These are phyloP conservation scores for Bacidia rubella DNA, from an alignment of 495 filamentous ascomycete species.

Conservation along the genomic window DNA sequence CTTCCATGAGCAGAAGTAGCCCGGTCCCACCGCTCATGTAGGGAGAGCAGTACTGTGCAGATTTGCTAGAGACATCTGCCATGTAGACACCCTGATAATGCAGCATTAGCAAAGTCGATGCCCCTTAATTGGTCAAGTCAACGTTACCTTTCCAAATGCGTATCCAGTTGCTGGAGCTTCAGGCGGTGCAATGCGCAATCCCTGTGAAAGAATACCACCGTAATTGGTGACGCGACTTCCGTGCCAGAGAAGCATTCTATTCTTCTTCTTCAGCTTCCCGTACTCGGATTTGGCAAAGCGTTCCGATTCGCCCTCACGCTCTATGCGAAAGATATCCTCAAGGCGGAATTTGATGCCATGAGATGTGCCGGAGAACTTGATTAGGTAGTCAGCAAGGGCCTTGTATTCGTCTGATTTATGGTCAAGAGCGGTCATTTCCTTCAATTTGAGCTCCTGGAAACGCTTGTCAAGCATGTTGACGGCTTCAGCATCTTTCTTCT, in stretches of 20 bases:
- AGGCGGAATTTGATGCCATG: slow-evolving; percentile 34
- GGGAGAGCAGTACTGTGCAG: slow-evolving; percentile 60
- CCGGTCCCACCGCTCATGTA: slow-evolving; percentile 43
- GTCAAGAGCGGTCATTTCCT: slow-evolving; percentile 61
- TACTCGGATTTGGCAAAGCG: slow-evolving; percentile 47
- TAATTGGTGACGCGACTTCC: slow-evolving; percentile 61
- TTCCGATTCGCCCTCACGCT: slow-evolving; percentile 57
- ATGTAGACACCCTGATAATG: slow-evolving; percentile 56
- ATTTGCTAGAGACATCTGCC: slow-evolving; percentile 69
- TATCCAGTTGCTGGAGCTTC: slow-evolving; percentile 69
- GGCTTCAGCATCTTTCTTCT: slow-evolving; percentile 13
- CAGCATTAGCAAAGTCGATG: neutral
- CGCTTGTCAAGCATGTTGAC: slow-evolving; percentile 52
- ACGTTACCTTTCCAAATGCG: slow-evolving; percentile 54
- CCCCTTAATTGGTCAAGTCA: neutral
- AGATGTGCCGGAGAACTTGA: slow-evolving; percentile 44
- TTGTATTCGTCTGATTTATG: slow-evolving; percentile 44
- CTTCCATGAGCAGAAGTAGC: slow-evolving; percentile 56
- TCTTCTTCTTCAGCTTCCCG: slow-evolving; percentile 28
- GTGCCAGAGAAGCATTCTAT: slow-evolving; percentile 74
- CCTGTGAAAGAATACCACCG: slow-evolving; percentile 70
- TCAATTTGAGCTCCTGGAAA: slow-evolving; percentile 53
- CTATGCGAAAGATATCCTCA: slow-evolving; percentile 72
- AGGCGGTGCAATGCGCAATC: slow-evolving; percentile 73
- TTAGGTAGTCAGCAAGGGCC: slow-evolving; percentile 50